Conservation (phyloP, 352 stramenopile genomes). For the Phytopythium delawarense region DNA sequence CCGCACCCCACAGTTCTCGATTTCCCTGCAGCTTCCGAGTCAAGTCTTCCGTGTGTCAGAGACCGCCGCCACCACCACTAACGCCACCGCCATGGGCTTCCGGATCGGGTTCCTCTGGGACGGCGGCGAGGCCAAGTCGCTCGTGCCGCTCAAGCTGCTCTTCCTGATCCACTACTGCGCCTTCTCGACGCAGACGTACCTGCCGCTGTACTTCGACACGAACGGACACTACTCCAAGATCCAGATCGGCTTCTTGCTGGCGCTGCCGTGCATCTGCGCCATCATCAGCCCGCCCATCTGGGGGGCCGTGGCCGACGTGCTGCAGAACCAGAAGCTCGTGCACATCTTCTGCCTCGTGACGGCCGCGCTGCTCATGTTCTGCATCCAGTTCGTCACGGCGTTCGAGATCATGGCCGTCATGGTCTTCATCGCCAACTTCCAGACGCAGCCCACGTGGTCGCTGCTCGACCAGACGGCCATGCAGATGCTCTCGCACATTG, state of each 20-base stretch:
- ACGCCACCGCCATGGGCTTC: conserved; percentile 16
- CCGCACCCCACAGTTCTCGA: not conserved
- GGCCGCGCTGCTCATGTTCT: conserved; percentile 63
- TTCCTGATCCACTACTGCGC: conserved; percentile 66
- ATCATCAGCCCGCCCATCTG: conserved; percentile 68
- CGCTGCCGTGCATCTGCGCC: conserved; percentile 62
- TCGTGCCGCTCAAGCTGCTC: conserved; percentile 71
- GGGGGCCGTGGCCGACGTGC: conserved; percentile 52
- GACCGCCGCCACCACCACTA: not conserved
- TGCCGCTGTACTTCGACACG: conserved; percentile 45
- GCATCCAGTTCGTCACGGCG: conserved; percentile 52
- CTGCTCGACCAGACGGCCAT: conserved; percentile 67
- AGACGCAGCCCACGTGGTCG: conserved; percentile 60
- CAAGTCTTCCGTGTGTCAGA: no score
- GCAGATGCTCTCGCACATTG: conserved; percentile 51
- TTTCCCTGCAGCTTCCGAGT: not conserved
- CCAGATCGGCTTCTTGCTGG: conserved; percentile 70
- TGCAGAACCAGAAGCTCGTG: conserved; percentile 60
- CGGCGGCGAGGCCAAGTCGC: conserved; percentile 48
- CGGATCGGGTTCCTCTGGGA: conserved; percentile 44
- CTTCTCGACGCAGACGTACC: conserved; percentile 51
- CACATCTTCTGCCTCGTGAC: conserved; percentile 62
- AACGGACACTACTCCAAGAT: conserved; percentile 58
- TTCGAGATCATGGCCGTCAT: conserved; percentile 72
- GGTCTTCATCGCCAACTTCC: conserved; percentile 72